Evolutionary conservation across 2,329 filamentous ascomycete genomes (phyloP), one percentile per base, ranked within the genome.

Genomic region (Arachnomyces sp.): DNA sequence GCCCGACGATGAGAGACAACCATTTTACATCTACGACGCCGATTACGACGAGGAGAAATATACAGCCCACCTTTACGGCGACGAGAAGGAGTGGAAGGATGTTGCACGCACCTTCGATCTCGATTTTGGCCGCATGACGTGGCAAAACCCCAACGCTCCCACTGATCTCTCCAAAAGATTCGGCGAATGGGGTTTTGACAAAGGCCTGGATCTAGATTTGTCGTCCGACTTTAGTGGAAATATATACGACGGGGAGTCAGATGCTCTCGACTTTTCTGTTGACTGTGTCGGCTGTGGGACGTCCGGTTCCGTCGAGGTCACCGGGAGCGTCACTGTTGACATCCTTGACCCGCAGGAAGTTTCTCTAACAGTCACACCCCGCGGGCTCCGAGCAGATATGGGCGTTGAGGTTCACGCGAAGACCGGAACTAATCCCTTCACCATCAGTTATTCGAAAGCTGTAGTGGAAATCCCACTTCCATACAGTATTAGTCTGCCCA

Each of bases 71-170:
- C 39, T 41, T 15, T 36, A 36, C 30, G 39, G 39, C 12, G 13
- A 16, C 9, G 34, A 41, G 31, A 41, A 31, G 13, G 17, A 32
- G 11, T 41, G 39, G 39, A 30, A 41, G 17, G 39, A 41, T 8
- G 39, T 36, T n/a, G 39, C 39, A 9, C 32, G 31, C n/a, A 36
- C 39, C 12, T 41, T 36, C 29, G 39, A 41, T 28, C 31, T 41
- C 25, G 39, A 41, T 28, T 36, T 28, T 28, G 32, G 31, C 15
- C 21, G 21, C 9, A 25, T 25, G 21, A 36, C 16, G 15, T 21
- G 17, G 11, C 5, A 25, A 25, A 25, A 25, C 21, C 21, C 21
- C 9, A 28, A 41, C 21, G 21, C 39, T 14, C 12, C n/a, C 9
- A 16, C 37, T 7, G 13, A 12, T 33, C 28, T 33, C 6, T 12